Conservation (phyloP, 75 land plant species). For the Pinus taeda region DNA sequence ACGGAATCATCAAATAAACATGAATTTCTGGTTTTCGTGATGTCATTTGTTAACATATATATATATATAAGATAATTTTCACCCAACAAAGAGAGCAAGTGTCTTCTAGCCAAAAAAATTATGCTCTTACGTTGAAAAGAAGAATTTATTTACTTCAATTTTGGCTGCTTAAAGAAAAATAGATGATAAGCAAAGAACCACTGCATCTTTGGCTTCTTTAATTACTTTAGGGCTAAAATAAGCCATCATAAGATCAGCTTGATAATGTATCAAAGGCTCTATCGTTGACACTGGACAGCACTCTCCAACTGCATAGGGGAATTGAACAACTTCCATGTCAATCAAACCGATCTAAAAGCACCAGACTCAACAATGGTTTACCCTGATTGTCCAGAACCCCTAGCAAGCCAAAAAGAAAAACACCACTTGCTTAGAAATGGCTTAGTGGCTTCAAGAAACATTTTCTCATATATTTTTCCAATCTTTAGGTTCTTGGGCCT, state of each 20-base stretch:
- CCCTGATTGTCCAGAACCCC: background rate
- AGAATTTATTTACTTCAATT: background rate
- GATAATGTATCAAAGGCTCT: no score
- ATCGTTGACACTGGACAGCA: no score
- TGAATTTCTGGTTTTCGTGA: conserved; percentile 1
- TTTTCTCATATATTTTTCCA: no score
- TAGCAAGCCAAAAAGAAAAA: background rate
- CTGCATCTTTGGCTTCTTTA: background rate
- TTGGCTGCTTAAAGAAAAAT: background rate
- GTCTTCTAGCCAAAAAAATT: background rate
- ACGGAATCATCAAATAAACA: conserved; percentile 2
- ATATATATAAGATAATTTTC: background rate
- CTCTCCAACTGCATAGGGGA: no score
- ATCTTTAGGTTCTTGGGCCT: no score
- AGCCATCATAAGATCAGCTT: no score
- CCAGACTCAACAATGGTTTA: background rate
- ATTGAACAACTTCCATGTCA: no score
- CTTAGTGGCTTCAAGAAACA: no score
- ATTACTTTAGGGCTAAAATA: no score
- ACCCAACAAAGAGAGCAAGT: background rate
- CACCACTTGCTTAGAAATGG: no score
- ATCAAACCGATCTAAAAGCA: background rate
- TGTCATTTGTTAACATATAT: background rate
- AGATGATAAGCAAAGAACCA: background rate
- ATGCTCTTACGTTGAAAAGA: background rate